Conservation (phyloP, 83 land plant species). For the Larix sibirica region DNA sequence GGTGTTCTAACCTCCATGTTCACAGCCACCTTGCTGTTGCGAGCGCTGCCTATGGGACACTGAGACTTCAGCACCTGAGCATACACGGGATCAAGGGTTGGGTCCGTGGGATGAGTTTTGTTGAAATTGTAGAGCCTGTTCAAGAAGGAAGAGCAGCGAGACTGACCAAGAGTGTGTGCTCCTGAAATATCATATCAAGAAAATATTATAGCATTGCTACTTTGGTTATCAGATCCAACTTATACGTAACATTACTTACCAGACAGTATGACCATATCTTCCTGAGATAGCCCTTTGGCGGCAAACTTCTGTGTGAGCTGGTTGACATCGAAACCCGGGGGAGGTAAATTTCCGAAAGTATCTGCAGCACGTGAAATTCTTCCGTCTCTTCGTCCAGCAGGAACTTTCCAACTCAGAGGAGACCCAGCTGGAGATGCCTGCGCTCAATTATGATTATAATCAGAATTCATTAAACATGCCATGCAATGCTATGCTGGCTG, state of each 20-base stretch:
- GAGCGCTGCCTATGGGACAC: slow-evolving; percentile 32
- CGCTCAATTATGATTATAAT: no score
- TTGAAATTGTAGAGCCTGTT: slow-evolving; percentile 41
- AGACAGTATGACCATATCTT: slow-evolving; percentile 56
- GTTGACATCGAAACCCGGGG: slow-evolving; percentile 53
- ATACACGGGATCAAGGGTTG: slow-evolving; percentile 36
- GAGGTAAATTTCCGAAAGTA: slow-evolving; percentile 41
- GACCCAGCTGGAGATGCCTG: slow-evolving; percentile 44
- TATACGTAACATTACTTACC: slow-evolving; percentile 12
- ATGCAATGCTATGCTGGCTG: not conserved
- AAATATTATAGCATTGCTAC: no score
- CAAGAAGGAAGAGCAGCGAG: slow-evolving; percentile 39
- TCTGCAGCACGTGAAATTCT: slow-evolving; percentile 55
- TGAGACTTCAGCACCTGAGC: slow-evolving; percentile 27
- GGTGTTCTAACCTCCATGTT: slow-evolving; percentile 39
- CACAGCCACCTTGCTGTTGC: slow-evolving; percentile 12
- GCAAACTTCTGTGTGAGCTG: slow-evolving; percentile 39
- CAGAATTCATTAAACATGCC: not conserved
- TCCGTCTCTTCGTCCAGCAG: slow-evolving; percentile 67
- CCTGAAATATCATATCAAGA: slow-evolving; percentile 23
- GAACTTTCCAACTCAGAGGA: slow-evolving; percentile 50
- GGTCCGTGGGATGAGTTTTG: slow-evolving; percentile 24
- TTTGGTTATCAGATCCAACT: no score
- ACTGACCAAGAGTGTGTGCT: slow-evolving; percentile 57
- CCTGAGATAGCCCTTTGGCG: slow-evolving; percentile 37